Percentiles rank a stretch among this genome's conserved stretches.
Conservation (phyloP, 805 yeast genomes). For the Lipomyces chichibuensis region DNA sequence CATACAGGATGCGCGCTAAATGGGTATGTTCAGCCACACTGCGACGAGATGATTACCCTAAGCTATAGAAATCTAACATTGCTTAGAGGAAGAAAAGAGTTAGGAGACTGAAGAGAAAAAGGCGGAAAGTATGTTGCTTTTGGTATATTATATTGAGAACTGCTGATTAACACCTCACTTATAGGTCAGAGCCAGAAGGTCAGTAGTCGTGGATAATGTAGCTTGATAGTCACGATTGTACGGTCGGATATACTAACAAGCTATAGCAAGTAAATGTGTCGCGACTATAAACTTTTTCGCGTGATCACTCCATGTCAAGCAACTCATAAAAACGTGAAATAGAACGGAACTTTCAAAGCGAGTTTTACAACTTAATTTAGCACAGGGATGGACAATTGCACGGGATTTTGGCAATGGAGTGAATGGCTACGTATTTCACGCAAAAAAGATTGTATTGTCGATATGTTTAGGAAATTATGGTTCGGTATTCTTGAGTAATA, state of each 20-base stretch:
- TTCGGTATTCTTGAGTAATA: background rate
- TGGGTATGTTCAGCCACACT: slow-evolving; percentile 24
- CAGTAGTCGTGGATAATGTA: slow-evolving; percentile 6
- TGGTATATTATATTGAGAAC: background rate
- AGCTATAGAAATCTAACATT: slow-evolving; percentile 11
- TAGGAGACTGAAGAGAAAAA: slow-evolving; percentile 99
- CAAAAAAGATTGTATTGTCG: background rate
- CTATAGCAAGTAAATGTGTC: slow-evolving; percentile 28
- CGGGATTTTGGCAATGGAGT: background rate
- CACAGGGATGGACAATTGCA: background rate
- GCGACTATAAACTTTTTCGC: slow-evolving; percentile 8
- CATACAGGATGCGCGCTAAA: slow-evolving; percentile 37
- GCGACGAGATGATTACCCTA: background rate
- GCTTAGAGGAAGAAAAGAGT: slow-evolving; percentile 96
- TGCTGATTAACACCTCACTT: background rate
- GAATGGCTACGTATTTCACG: background rate
- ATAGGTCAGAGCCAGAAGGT: slow-evolving; percentile 91
- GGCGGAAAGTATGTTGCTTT: slow-evolving; percentile 79
- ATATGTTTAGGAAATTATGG: background rate
- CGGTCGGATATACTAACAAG: slow-evolving; percentile 15
- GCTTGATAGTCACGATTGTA: background rate
- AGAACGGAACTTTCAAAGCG: background rate
- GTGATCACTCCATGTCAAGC: slow-evolving; percentile 1
- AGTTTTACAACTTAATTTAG: background rate
- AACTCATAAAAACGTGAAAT: background rate